Conservation (phyloP, 1,284 basidiomycete species). For the Ustilago trichophora region DNA sequence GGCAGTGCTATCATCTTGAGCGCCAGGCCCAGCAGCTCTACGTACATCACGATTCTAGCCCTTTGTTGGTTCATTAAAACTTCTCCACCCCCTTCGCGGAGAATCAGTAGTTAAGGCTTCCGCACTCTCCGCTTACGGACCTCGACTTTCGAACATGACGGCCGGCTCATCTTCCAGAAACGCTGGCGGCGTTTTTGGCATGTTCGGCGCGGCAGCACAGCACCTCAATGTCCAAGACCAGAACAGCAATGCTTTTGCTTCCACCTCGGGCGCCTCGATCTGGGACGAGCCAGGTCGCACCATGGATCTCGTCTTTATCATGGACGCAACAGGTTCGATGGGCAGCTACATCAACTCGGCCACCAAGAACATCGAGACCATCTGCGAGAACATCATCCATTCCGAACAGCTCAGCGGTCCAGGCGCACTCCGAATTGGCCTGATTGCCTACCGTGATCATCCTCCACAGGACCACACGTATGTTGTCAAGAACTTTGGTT, state of each 20-base stretch:
- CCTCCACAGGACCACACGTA: slow-evolving; percentile 68
- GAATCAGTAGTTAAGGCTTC: too few relatives aligned
- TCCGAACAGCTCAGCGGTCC: slow-evolving; percentile 85
- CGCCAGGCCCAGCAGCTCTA: too few relatives aligned
- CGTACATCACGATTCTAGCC: too few relatives aligned
- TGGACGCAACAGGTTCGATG: slow-evolving; percentile 66
- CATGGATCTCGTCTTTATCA: slow-evolving; percentile 65
- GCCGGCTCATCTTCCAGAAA: slow-evolving; percentile 25
- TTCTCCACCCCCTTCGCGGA: too few relatives aligned
- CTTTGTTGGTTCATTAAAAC: too few relatives aligned
- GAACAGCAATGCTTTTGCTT: slow-evolving; percentile 7
- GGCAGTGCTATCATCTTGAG: too few relatives aligned
- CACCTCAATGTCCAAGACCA: slow-evolving; percentile 37
- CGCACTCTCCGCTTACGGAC: too few relatives aligned
- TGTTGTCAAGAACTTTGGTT: slow-evolving; percentile 85
- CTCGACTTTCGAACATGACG: too few relatives aligned
- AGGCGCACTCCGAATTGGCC: slow-evolving; percentile 76
- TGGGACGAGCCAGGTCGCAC: slow-evolving; percentile 39
- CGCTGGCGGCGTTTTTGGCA: slow-evolving; percentile 48
- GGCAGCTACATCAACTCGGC: slow-evolving; percentile 70
- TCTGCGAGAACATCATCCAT: slow-evolving; percentile 93
- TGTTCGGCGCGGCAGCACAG: slow-evolving; percentile 58
- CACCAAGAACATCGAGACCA: slow-evolving; percentile 97
- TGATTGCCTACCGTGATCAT: slow-evolving; percentile 73
- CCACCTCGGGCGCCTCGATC: slow-evolving; percentile 16